Evolutionary conservation across 805 yeast genomes (phyloP), one percentile per base, ranked within the genome.

Genomic region (Zygosaccharomyces lentus): DNA sequence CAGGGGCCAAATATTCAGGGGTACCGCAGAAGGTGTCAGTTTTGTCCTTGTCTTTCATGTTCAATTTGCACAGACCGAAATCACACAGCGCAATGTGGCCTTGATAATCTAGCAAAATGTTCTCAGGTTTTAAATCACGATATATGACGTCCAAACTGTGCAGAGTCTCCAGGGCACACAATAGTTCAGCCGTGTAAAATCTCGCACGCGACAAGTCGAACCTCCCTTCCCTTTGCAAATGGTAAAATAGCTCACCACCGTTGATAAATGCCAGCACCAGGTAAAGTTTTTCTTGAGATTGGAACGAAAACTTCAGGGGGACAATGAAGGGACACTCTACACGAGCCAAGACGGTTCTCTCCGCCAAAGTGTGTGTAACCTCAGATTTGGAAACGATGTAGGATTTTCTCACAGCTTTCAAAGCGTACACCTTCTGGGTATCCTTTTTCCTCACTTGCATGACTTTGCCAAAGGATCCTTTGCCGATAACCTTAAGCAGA

Each of bases 81-180:
- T 93, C 99, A 71, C 99, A 93, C 46, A 93, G 72, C 1, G 98
- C 97, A 64, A 93, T 93, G 66, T 93, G 99, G 2, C 99, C 99
- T 59, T 93, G 95, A 68, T 91, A 89, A 65, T 93, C 99, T 31
- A 93, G 69, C 58, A 93, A 69, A 52, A 93, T 93, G 66, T 93
- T 93, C 59, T 93, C 99, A 0, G 99, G 99, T 68, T 93, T 93
- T 60, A 91, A 73, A 67, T 93, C 99, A 59, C 99, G 77, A 68
- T 93, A 93, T 57, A 93, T 89, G 52, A 93, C 96, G 65, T 93
- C 86, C 72, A 87, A 77, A 42, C 82, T 87, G 65, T 93, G 99
- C 47, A 93, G 69, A 51, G 93, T 84, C 65, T 93, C 98, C 51
- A 93, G 76, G 1, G 99, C 98, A 27, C 96, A 83, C 48, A 93